A percentile compares a stretch with the other conserved stretches of the same genome.
Conservation (phyloP, 495 filamentous ascomycete genomes). For the Hypoxylon crocopeplum region DNA sequence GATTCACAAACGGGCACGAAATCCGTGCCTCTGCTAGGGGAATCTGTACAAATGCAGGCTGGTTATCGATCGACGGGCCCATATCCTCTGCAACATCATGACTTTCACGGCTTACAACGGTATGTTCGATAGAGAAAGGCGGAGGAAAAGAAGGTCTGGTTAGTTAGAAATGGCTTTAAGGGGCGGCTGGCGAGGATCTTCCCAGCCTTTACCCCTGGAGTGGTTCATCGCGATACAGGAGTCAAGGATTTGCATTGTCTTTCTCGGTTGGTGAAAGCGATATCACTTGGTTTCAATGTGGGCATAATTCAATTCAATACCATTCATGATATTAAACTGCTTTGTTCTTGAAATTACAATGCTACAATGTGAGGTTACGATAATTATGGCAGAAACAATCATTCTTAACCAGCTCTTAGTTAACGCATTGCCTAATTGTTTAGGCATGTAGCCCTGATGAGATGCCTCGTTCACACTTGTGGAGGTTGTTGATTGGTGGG, state of each 20-base stretch:
- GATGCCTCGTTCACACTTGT: not conserved
- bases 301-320: conserved; percentile 30
- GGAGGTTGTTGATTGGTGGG: conserved; percentile 18
- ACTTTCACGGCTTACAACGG: conserved; percentile 32
- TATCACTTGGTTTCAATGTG: conserved; percentile 23
- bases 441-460: too few relatives aligned
- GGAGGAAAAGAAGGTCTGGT: conserved; percentile 26
- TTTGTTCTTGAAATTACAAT: too few relatives aligned
- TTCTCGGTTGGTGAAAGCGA: conserved; percentile 24
- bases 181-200: conserved; percentile 8
- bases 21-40: conserved; percentile 24
- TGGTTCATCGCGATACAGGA: conserved; percentile 22
- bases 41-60: conserved; percentile 29
- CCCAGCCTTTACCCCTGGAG: not conserved
- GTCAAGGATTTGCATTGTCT: conserved; percentile 23
- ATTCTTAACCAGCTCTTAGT: too few relatives aligned
- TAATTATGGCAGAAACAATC: too few relatives aligned
- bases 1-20: conserved; percentile 23
- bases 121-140: conserved; percentile 29
- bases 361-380: too few relatives aligned
- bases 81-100: conserved; percentile 23
- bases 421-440: too few relatives aligned
- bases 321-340: conserved; percentile 20
- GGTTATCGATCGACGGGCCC: conserved; percentile 10
- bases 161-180: conserved; percentile 25